Conservation (phyloP, 2,329 filamentous ascomycete species). For the Helotiales sp. region DNA sequence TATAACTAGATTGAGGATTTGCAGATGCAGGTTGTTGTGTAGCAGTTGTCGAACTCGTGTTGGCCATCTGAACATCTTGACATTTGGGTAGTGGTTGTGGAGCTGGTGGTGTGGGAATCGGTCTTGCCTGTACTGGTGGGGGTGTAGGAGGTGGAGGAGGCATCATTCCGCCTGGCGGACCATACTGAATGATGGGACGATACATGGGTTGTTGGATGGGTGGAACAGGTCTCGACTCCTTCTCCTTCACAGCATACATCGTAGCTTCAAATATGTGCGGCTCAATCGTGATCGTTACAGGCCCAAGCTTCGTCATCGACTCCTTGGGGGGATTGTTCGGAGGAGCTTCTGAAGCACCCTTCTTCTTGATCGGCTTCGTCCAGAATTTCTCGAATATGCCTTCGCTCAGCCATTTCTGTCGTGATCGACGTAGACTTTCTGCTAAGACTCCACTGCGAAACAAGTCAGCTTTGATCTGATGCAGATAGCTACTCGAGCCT, state of each 20-base stretch:
- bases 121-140: conserved; percentile 34
- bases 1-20: conserved; percentile 14
- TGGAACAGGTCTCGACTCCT: conserved; percentile 46
- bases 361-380: conserved; percentile 71
- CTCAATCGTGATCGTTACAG: conserved; percentile 73
- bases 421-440: conserved; percentile 72
- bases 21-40: neutral
- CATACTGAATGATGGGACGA: conserved; percentile 65
- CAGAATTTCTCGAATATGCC: conserved; percentile 77
- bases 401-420: conserved; percentile 69
- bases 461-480: conserved; percentile 8
- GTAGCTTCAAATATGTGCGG: conserved; percentile 78
- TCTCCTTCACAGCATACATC: conserved; percentile 70
- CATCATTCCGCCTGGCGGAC: conserved; percentile 63
- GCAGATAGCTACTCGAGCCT: neutral
- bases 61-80: conserved; percentile 23
- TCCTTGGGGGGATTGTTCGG: conserved; percentile 69
- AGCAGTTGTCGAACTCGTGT: conserved; percentile 3
- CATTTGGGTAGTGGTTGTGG: conserved; percentile 23
- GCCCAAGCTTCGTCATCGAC: conserved; percentile 71
- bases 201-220: conserved; percentile 36
- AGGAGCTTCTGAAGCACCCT: conserved; percentile 60
- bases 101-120: conserved; percentile 27
- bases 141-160: conserved; percentile 47
- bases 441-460: conserved; percentile 66